Evolutionary conservation across 2,329 filamentous ascomycete species (phyloP), one percentile per base, ranked within the genome.

Genomic region (Colletotrichum lindemuthianum): DNA sequence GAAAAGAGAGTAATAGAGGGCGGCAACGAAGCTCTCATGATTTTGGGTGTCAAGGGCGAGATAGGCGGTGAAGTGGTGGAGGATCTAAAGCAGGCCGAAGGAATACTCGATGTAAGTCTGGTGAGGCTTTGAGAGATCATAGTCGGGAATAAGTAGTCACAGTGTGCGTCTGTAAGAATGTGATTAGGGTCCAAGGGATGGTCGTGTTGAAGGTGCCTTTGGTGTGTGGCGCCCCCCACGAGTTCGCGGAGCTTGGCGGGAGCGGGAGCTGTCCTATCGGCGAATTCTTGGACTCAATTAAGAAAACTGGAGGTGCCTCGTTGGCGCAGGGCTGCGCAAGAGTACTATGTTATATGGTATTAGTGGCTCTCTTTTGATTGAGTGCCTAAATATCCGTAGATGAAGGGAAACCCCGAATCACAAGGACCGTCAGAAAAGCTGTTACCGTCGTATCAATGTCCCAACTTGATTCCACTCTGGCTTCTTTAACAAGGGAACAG

Each of bases 1-100:
- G 49, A 60, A 57, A 63, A 48, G 68, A 55, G 69, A 53, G 60
- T 68, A 53, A 59, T 68, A 49, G 70, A 72, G 34, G 77, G 75
- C 34, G 79, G 75, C 52, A 87, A 88, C 47, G 92, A 95, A 77
- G 92, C 92, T 9, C 77, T 95, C 69, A 95, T 95, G 92, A 94
- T 95, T 70, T 70, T 95, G 54, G 90, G 92, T 1, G 87, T 95
- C 9, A 88, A 91, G 71, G 85, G 86, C 2, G 81, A 83, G 4
- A 87, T 93, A 15, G 84, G 83, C 0, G 83, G 84, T 58, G 83
- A 87, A 39, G 81, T 88, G 6, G 69, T 86, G 48, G 77, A 78
- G 6, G 83, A 82, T 16, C 71, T 88, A 70, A 76, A 76, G 33
- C 77, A 73, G 55, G 77, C 81, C 0, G 81, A 86, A 68, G 86